A percentile compares a stretch with the other conserved stretches of the same genome.
These are phyloP conservation scores for Naganishia sp. DNA, from an alignment of 1,284 basidiomycete species.

Conservation along the genomic window DNA sequence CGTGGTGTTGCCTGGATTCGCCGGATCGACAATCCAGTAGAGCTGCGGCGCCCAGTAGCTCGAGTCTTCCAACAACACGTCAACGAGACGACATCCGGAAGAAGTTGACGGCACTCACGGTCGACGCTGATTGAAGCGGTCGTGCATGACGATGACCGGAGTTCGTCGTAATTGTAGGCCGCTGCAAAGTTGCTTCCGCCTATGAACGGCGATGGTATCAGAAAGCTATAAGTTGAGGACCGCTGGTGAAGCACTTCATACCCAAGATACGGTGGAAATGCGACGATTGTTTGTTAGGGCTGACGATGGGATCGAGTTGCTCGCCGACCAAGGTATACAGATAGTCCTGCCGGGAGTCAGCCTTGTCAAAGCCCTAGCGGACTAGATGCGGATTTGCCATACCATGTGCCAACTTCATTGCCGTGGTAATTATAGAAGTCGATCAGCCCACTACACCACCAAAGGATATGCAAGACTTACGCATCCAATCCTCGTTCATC, in stretches of 20 bases:
- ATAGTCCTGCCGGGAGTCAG: constrained; percentile 4
- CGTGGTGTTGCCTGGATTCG: constrained; percentile 16
- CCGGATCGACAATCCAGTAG: constrained; percentile 30
- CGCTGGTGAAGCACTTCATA: neutral
- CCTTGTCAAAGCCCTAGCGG: neutral
- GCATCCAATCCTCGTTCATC: constrained; percentile 17
- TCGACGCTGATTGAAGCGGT: constrained; percentile 39
- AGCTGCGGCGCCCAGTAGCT: constrained; percentile 27
- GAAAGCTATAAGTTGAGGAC: too few species aligned
- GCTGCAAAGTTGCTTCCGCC: constrained; percentile 41
- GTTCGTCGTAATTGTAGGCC: constrained; percentile 40
- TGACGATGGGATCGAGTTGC: constrained; percentile 34
- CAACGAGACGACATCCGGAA: neutral
- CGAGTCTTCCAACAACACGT: neutral
- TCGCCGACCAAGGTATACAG: constrained; percentile 24
- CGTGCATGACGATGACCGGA: constrained; percentile 37
- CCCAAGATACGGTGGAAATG: constrained; percentile 35
- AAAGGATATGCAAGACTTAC: neutral
- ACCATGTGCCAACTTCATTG: constrained; percentile 10
- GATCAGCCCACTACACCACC: neutral
- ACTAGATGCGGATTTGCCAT: neutral
- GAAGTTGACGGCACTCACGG: neutral
- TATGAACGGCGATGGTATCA: neutral
- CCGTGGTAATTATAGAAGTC: neutral
- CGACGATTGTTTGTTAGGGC: constrained; percentile 28